Evolutionary conservation across 805 yeast species (phyloP).

Genomic region (Gaillardinia entomophila): DNA sequence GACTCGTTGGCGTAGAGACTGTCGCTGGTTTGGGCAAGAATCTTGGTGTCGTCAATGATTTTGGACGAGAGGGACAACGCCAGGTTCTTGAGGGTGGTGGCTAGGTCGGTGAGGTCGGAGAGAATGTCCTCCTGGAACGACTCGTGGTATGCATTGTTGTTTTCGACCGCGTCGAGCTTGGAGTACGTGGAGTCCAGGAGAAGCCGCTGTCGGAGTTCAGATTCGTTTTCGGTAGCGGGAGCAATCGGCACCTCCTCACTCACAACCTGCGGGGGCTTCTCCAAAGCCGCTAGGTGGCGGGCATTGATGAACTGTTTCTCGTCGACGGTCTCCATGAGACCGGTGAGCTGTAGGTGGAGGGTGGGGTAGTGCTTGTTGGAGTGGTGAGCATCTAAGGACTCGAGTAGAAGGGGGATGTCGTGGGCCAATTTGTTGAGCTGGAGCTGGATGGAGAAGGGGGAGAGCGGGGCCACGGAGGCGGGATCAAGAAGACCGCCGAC

Average conservation of each 20-base stretch:
- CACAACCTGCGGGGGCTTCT: neutral
- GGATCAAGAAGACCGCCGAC: constrained; percentile 7
- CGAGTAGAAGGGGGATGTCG: constrained; percentile 8
- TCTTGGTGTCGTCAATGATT: constrained; percentile 27
- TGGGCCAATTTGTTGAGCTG: constrained; percentile 12
- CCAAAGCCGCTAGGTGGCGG: constrained; percentile 6
- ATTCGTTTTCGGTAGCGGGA: neutral
- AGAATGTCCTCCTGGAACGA: constrained; percentile 44
- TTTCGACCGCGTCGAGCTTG: constrained; percentile 5
- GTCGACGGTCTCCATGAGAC: constrained; percentile 12
- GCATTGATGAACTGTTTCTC: constrained; percentile 15
- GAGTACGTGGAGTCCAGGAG: constrained; percentile 14
- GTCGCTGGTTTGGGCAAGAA: constrained; percentile 30
- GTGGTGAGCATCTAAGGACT: constrained; percentile 4
- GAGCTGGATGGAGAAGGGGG: constrained; percentile 17
- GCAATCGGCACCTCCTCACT: neutral
- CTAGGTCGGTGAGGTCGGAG: constrained; percentile 43
- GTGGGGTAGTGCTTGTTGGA: constrained; percentile 7
- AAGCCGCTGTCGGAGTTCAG: constrained; percentile 15
- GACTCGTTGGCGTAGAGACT: constrained; percentile 25
- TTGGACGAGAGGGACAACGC: constrained; percentile 38
- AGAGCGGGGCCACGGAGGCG: constrained; percentile 6
- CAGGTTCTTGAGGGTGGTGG: constrained; percentile 40
- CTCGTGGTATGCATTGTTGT: constrained; percentile 33
- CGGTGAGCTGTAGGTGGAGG: constrained; percentile 7